Evolutionary conservation across 2,329 filamentous ascomycete species (phyloP), one percentile per base, ranked within the genome.

Genomic region (Parascedosporium putredinis): DNA sequence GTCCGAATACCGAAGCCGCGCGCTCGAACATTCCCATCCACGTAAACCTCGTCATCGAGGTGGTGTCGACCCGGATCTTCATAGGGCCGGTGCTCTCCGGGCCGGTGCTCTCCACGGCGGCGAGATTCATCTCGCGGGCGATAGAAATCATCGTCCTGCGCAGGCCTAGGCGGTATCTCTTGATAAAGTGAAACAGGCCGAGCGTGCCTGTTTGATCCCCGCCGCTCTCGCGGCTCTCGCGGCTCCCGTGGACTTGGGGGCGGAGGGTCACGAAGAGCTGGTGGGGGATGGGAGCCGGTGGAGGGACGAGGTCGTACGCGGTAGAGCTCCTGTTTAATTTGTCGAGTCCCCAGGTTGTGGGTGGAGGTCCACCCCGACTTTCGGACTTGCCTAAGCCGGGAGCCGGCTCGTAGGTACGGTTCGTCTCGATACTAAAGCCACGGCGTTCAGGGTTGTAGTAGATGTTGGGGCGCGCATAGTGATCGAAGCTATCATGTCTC

Each of bases 261-360:
- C 5, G 34, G 18, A 20, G 24, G 14, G 5, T 43, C 50, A 24
- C 20, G n/a, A 58, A 49, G 55, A 34, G n/a, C 52, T 56, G 10
- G 57, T 22, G 69, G 63, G 67, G 61, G 12, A 64, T 59, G 3
- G 70, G 65, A n/a, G 63, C 69, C 23, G 65, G 57, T 6, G 72
- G 69, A 0, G 70, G 68, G 12, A 74, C 64, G 73, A 65, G 24
- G 22, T 76, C 74, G 53, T 78, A 78, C 5, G 66, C 44, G 5
- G 38, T 20, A 12, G 47, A 50, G 27, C 23, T 42, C 51, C 75
- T 69, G 56, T 77, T 77, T 54, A 86, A 77, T 64, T 79, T 85
- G 57, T 88, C 84, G 55, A 88, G 79, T 0, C 82, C 84, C 56
- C 83, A 73, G 3, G 80, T 86, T 4, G 81, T 78, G 4, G 83